Conservation (phyloP, 129 eudicot species). For the Ambrosia artemisiifolia region DNA sequence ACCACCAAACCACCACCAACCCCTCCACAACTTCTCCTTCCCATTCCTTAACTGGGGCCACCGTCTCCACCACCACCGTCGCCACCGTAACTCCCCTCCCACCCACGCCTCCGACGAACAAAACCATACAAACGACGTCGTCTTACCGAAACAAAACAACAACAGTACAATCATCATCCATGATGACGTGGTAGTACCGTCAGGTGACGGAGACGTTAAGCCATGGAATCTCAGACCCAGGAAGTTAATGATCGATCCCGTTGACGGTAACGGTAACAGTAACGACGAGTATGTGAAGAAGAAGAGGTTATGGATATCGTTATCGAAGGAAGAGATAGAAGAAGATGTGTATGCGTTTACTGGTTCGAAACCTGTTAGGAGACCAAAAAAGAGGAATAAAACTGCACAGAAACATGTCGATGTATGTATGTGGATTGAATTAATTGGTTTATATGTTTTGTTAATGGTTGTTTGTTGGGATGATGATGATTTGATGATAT, state of each 20-base stretch:
- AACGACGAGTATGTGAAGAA: too few species aligned
- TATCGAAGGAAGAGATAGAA: constrained; percentile 68
- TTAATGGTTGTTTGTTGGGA: too few species aligned
- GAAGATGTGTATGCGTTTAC: constrained; percentile 59
- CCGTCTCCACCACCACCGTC: constrained; percentile 26
- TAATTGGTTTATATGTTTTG: not conserved
- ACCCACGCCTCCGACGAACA: not conserved
- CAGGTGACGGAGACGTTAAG: constrained; percentile 32
- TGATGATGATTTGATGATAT: not conserved
- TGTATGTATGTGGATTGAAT: constrained; percentile 22
- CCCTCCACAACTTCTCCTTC: constrained; percentile 34
- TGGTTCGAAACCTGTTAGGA: constrained; percentile 50
- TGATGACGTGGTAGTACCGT: not conserved
- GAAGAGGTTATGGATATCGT: constrained; percentile 51
- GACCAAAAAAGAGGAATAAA: constrained; percentile 46
- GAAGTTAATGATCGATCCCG: constrained; percentile 15
- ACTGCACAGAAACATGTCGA: constrained; percentile 58
- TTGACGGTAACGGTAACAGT: constrained; percentile 3
- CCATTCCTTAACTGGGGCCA: constrained; percentile 41
- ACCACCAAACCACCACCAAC: constrained; percentile 31
- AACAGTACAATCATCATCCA: not conserved
- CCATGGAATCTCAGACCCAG: constrained; percentile 60
- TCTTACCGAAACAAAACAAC: not conserved
- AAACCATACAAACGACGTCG: not conserved
- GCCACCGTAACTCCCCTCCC: constrained; percentile 1